Base-by-base conservation (phyloP, 306 rosid species). In the Erythrophleum fordii region DNA sequence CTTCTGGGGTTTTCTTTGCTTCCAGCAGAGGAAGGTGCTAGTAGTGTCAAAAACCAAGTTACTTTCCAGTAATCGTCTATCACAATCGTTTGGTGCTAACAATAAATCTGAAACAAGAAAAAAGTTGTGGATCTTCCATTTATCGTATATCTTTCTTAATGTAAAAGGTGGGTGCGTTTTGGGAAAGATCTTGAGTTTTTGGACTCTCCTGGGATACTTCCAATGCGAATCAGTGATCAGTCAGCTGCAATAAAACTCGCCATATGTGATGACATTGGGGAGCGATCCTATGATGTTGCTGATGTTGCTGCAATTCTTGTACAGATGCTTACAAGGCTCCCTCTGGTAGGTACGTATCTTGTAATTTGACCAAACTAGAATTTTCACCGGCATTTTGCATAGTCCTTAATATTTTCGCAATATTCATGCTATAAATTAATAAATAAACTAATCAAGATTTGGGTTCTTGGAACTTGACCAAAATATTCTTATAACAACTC, bases 161-260 rank as follows among this genome's bases (percentile, higher is more conserved):
- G 69, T 48, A 62, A 51, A 81, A 95, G 97, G 97, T 95, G 99
- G 99, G 89, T 95, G 71, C 97, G 89, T 71, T 95, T 95, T 71
- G 98, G 99, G 72, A 90, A 88, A 65, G 99, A 93, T 85, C 95
- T 95, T 80, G 97, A 91, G 66, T 86, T 93, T 87, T 90, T 95
- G 35, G 99, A 95, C 81, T 95, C 99, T 84, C 97, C 99, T 52
- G 97, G 99, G 69, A 90, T 93, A 64, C 83, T 95, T 49, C 99
- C 97, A 12, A 93, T 95, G 99, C 89, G 99, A 85, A 90, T 95
- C 70, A 93, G 93, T 65, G 97, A 95, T 84, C 99, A 93, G 85
- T 74, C 97, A n/a, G 89, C 99, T 18, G 99, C 99, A 77, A 89
- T 95, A 83, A 93, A 95, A 91, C 97, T 95, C 2, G 97, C 99